Conservation (phyloP, 148 eudicot species). For the Chenopodium album region DNA sequence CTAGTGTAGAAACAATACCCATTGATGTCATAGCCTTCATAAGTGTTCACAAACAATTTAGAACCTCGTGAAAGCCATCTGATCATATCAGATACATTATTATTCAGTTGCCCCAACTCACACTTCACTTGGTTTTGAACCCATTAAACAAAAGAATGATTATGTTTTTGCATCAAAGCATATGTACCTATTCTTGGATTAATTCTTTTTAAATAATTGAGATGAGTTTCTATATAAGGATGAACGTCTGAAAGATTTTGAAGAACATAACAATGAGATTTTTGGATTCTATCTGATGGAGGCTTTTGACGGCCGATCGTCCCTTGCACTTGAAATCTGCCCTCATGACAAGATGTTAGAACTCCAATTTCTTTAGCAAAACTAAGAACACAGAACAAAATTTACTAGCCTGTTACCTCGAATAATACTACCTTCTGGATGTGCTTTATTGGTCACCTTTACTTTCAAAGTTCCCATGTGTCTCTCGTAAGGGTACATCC, state of each 20-base stretch:
- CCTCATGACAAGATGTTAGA: no score
- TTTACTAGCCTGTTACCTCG: no score
- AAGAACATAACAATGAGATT: not conserved
- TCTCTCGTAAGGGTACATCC: no score
- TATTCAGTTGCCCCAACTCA: not conserved
- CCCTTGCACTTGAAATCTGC: no score
- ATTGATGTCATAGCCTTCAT: not conserved
- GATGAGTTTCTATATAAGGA: not conserved
- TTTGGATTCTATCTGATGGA: not conserved
- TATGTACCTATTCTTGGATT: not conserved
- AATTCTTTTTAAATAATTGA: not conserved
- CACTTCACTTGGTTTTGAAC: not conserved
- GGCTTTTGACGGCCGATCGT: not conserved
- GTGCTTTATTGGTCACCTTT: no score
- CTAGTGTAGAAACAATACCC: not conserved
- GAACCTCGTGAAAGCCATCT: not conserved
- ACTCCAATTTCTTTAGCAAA: no score
- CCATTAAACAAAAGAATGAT: not conserved
- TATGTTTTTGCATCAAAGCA: not conserved
- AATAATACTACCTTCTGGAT: no score
- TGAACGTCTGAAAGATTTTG: not conserved
- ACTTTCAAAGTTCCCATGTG: no score
- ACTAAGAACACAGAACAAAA: no score
- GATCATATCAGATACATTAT: not conserved
- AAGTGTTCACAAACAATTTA: not conserved